phyloP scores from a whole-genome alignment of 1,284 basidiomycete genomes.

The Naganishia cerealis region DNA sequence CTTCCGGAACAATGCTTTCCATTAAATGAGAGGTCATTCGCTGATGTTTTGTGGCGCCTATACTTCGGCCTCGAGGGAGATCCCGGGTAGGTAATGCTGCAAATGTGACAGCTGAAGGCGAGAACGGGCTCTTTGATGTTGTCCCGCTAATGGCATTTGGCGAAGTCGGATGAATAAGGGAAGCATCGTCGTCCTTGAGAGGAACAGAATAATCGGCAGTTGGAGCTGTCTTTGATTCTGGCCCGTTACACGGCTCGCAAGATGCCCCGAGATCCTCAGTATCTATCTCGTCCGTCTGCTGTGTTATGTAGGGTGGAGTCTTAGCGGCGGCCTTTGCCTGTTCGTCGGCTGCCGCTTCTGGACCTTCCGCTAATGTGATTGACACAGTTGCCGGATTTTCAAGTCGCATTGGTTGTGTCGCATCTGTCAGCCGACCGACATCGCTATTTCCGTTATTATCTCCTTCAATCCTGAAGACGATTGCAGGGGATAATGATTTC shows the following conservation, averaged over 20 bases:
- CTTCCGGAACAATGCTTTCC: constrained; percentile 19
- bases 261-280: not conserved
- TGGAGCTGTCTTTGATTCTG: not conserved
- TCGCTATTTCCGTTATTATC: not conserved
- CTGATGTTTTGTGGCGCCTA: constrained; percentile 28
- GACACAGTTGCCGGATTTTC: not conserved
- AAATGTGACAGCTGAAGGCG: constrained; percentile 30
- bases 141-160: not conserved
- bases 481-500: not conserved
- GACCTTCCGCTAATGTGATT: not conserved
- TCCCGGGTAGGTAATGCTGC: constrained; percentile 31
- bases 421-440: not conserved
- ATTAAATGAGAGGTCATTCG: constrained; percentile 25
- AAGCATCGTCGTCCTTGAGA: constrained; percentile 10
- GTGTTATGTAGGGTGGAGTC: not conserved
- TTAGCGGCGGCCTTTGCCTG: not conserved
- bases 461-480: not conserved
- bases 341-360: not conserved
- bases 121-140: constrained; percentile 22
- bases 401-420: not conserved
- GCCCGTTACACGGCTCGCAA: too few relatives aligned
- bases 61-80: constrained; percentile 29
- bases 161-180: not conserved
- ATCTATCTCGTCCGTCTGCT: not conserved
- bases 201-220: constrained; percentile 17